These are phyloP conservation scores for Chloromonas sp. DNA, from an alignment of 163 green algal genomes.

Conservation along the genomic window DNA sequence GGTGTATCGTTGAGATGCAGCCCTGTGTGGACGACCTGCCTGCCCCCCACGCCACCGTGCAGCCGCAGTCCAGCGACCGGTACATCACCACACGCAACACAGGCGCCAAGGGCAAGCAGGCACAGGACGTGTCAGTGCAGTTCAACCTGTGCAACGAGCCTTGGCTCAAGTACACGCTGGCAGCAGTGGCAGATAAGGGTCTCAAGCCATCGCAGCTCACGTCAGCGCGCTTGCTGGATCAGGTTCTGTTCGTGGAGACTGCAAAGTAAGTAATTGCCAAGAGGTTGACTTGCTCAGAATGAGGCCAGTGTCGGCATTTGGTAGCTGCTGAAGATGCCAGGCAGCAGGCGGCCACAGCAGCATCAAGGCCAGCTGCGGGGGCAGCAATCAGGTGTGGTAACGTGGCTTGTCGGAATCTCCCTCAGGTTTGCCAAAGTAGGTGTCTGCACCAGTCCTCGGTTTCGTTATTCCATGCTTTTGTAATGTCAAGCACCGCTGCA, in stretches of 20 bases:
- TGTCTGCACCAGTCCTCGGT: not conserved
- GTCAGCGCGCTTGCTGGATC: slow-evolving; percentile 63
- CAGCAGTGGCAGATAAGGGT: slow-evolving; percentile 76
- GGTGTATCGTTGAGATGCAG: slow-evolving; percentile 54
- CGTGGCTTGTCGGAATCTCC: not conserved
- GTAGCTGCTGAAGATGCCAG: not conserved
- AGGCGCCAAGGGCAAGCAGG: slow-evolving; percentile 25
- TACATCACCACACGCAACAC: slow-evolving; percentile 42
- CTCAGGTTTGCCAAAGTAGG: not conserved
- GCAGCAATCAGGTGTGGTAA: not conserved
- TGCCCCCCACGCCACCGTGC: slow-evolving; percentile 70
- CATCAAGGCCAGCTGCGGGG: not conserved
- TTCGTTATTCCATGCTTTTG: too few relatives aligned
- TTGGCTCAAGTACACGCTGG: slow-evolving; percentile 93
- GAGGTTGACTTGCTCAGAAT: not conserved
- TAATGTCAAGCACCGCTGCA: too few relatives aligned
- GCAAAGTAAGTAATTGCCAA: slow-evolving; percentile 22
- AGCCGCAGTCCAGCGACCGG: slow-evolving; percentile 55
- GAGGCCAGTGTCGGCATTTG: not conserved
- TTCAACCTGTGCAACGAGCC: slow-evolving; percentile 98
- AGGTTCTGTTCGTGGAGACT: slow-evolving; percentile 86
- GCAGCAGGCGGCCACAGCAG: not conserved
- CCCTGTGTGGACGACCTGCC: slow-evolving; percentile 46
- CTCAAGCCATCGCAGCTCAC: slow-evolving; percentile 85
- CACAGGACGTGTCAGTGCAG: slow-evolving; percentile 83